Evolutionary conservation across 306 rosid genomes (phyloP).

Genomic region (Albizia julibrissin): DNA sequence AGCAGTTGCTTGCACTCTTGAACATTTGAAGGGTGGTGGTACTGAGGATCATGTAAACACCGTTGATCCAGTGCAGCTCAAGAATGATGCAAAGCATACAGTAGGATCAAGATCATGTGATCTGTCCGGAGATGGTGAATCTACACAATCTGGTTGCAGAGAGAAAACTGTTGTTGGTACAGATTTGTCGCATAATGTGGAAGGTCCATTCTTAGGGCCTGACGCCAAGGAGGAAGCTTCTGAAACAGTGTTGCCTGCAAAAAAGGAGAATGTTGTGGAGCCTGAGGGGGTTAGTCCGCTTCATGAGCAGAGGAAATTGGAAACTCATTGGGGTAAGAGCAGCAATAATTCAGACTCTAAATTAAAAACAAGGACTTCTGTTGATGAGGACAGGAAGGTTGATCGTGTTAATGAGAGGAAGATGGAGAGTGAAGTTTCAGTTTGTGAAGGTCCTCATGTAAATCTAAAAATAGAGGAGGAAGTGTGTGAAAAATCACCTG

Average conservation of each 20-base stretch:
- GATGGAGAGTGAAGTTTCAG: constrained; percentile 39
- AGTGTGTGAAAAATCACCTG: constrained; percentile 46
- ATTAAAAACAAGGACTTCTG: constrained; percentile 21
- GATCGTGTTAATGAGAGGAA: constrained; percentile 42
- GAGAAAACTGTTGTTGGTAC: constrained; percentile 41
- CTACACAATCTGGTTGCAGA: constrained; percentile 31
- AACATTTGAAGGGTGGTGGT: constrained; percentile 37
- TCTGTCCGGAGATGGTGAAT: constrained; percentile 41
- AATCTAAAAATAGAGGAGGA: constrained; percentile 51
- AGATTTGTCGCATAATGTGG: constrained; percentile 31
- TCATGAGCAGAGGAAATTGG: constrained; percentile 47
- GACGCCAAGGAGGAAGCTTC: constrained; percentile 33
- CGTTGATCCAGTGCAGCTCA: constrained; percentile 30
- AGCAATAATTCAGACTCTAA: constrained; percentile 41
- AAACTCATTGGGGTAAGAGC: constrained; percentile 26
- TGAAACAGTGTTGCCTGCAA: constrained; percentile 23
- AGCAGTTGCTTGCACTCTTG: constrained; percentile 30
- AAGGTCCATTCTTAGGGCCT: constrained; percentile 26
- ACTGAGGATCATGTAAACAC: constrained; percentile 28
- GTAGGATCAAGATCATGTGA: neutral
- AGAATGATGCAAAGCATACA: constrained; percentile 30
- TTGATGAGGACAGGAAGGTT: constrained; percentile 47
- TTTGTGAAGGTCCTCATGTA: constrained; percentile 41
- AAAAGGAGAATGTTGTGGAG: constrained; percentile 48
- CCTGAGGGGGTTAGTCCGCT: constrained; percentile 40